phyloP scores from a whole-genome alignment of 148 eudicot genomes.

The Cornus kousa region DNA sequence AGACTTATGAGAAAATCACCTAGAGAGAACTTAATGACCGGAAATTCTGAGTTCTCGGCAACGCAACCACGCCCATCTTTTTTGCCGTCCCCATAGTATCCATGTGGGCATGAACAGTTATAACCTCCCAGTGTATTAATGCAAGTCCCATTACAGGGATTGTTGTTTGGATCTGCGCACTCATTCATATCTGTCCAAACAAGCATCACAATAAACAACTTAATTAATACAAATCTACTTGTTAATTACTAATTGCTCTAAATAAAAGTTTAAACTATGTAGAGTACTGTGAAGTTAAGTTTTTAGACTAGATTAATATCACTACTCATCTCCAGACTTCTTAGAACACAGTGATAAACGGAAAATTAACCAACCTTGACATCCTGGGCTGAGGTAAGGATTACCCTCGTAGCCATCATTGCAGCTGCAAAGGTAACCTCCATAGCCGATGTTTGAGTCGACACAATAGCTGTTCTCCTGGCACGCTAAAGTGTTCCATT shows the following conservation, averaged over 20 bases:
- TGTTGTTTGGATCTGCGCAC: constrained; percentile 19
- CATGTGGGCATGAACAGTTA: constrained; percentile 32
- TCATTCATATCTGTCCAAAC: constrained; percentile 29
- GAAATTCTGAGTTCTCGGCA: constrained; percentile 18
- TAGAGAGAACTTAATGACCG: constrained; percentile 28
- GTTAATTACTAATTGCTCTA: background rate
- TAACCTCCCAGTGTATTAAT: constrained; percentile 28
- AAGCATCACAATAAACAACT: background rate
- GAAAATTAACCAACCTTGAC: constrained; percentile 21
- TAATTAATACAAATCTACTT: background rate
- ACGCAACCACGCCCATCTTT: constrained; percentile 32
- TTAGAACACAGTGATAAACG: no score
- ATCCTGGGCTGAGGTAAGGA: constrained; percentile 45
- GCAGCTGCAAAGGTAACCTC: constrained; percentile 40
- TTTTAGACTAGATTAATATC: no score
- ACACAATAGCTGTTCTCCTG: constrained; percentile 28
- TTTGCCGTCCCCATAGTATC: constrained; percentile 34
- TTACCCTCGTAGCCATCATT: constrained; percentile 35
- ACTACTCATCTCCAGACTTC: no score
- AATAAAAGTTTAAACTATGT: no score
- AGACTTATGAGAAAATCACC: constrained; percentile 19
- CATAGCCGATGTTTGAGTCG: constrained; percentile 29
- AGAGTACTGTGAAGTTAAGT: no score
- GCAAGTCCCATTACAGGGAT: constrained; percentile 26
- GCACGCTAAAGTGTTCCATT: constrained; percentile 11